phyloP scores from a whole-genome alignment of 164 flowering plant species.

The Magnolia sinica region DNA sequence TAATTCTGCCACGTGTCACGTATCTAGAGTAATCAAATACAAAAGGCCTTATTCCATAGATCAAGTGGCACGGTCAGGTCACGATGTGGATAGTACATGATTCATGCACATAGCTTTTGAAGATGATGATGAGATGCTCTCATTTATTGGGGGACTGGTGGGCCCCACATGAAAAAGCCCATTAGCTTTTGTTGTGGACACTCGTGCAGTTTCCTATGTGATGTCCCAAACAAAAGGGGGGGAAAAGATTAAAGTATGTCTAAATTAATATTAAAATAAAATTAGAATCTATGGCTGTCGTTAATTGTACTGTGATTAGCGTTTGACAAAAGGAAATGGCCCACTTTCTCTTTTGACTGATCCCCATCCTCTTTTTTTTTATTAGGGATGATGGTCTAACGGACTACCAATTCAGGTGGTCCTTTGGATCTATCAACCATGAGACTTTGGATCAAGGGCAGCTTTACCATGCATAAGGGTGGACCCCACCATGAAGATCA shows the following conservation, averaged over 20 bases:
- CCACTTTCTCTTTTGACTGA: too few species aligned
- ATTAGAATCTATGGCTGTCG: background rate
- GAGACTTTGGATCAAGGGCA: too few species aligned
- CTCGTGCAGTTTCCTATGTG: background rate
- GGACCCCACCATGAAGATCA: too few species aligned
- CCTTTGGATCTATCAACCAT: too few species aligned
- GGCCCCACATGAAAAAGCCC: background rate
- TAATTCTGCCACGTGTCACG: background rate
- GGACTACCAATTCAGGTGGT: too few species aligned
- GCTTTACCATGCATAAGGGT: too few species aligned
- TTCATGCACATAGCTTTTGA: background rate
- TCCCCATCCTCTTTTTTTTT: too few species aligned
- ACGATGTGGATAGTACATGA: background rate
- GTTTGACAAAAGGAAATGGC: too few species aligned
- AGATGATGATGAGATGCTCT: background rate
- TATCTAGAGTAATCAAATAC: background rate
- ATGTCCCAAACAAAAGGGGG: background rate
- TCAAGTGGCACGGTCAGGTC: background rate
- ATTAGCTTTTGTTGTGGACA: background rate
- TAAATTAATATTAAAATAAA: too few species aligned
- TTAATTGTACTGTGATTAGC: too few species aligned
- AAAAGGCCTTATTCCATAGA: background rate
- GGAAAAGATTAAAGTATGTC: background rate
- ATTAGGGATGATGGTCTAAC: too few species aligned
- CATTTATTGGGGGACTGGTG: background rate